Conservation (phyloP, 805 yeast species). For the Clavispora vitiphila region DNA sequence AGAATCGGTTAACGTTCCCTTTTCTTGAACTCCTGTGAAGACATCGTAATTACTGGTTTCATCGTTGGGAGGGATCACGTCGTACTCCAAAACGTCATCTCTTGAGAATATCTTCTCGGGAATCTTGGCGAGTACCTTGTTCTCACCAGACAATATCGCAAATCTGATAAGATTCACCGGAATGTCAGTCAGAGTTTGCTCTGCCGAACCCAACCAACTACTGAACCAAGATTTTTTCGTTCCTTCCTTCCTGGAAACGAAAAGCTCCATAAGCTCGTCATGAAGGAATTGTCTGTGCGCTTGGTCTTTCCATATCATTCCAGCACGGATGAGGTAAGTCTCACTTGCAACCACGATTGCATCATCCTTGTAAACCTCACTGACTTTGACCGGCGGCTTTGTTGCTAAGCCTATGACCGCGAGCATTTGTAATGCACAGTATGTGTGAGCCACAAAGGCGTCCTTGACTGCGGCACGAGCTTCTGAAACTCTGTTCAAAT, state of each 20-base stretch:
- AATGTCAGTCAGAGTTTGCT: constrained; percentile 22
- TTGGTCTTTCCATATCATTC: constrained; percentile 49
- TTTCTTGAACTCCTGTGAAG: constrained; percentile 21
- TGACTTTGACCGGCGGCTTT: not conserved
- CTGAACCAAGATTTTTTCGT: constrained; percentile 8
- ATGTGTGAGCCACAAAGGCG: constrained; percentile 57
- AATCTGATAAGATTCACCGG: constrained; percentile 64
- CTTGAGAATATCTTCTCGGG: constrained; percentile 59
- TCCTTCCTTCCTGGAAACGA: constrained; percentile 7
- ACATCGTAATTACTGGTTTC: constrained; percentile 33
- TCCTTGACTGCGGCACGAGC: constrained; percentile 45
- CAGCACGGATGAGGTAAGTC: constrained; percentile 56
- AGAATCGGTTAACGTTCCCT: constrained; percentile 21
- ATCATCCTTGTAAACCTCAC: constrained; percentile 19
- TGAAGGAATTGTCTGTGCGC: constrained; percentile 44
- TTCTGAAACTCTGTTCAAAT: constrained; percentile 30
- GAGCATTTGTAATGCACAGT: constrained; percentile 47
- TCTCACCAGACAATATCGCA: constrained; percentile 67
- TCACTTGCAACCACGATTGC: constrained; percentile 41
- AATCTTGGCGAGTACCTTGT: constrained; percentile 62
- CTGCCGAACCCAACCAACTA: constrained; percentile 7
- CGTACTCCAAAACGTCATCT: constrained; percentile 64
- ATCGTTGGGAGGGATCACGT: constrained; percentile 60
- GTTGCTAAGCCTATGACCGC: constrained; percentile 40
- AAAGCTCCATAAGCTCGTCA: constrained; percentile 29